Evolutionary conservation across 2,329 filamentous ascomycete species (phyloP), one percentile per base, ranked within the genome.

Genomic region (Hypoxylon sp.): DNA sequence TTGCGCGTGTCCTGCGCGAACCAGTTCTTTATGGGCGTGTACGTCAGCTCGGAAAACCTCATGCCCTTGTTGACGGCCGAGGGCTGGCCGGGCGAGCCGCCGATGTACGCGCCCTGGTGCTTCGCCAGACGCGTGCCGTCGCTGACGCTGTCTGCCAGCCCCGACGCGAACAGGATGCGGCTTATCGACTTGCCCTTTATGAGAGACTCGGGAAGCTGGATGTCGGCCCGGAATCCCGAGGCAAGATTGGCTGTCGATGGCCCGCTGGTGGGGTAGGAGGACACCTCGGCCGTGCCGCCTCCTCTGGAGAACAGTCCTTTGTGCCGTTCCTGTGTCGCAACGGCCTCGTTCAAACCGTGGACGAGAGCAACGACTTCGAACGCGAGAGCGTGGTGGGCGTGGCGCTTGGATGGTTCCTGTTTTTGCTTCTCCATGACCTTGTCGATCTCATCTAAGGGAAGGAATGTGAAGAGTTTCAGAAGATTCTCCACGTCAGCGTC

Each of bases 401-500:
- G 72, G 24, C 95, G 86, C 74, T 88, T 86, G 1, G 87, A 82
- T 0, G 90, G 90, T 53, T 93, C 83, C 23, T 79, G 62, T 7
- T 74, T 75, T 66, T 98, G 93, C 60, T 88, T 73, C 26, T 78
- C 73, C 84, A 98, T 90, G 48, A 90, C 74, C 11, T 78, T 69
- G 2, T 80, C 70, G 63, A 99, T 96, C n/a, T 85, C 74, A 6
- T 81, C 70, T 2, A 90, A 67, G 0, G 94, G 90, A 31, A 97
- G 75, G 72, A 99, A 97, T 0, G 95, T 99, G 72, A 99, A 92
- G 18, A 97, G 83, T 71, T 91, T 94, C 35, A 99, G 81, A 61
- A 96, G 89, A 26, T 81, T 83, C 74, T 92, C 90, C 3, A 98
- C 86, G 50, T 96, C 89, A 8, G 84, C 83, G 70, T 99, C 95